Evolutionary conservation across 495 filamentous ascomycete genomes (phyloP).

Genomic region (Neurospora sp.): DNA sequence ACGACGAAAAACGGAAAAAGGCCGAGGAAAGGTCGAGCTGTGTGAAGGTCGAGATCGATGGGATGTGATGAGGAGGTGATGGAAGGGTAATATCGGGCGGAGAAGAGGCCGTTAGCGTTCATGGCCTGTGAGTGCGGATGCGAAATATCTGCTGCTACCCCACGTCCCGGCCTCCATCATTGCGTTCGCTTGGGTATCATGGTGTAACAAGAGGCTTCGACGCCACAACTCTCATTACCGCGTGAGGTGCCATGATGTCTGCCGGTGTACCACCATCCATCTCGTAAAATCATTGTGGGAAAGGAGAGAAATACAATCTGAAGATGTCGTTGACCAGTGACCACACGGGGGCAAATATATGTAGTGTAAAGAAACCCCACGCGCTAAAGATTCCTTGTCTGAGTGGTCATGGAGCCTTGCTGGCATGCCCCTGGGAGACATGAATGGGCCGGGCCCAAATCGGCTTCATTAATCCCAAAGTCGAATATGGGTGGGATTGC

Average conservation of each 20-base stretch:
- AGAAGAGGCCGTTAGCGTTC: background rate
- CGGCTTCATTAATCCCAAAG: conserved; percentile 14
- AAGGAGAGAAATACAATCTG: background rate
- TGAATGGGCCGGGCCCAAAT: conserved; percentile 6
- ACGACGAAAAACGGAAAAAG: background rate
- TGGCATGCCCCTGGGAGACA: background rate
- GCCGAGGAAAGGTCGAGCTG: background rate
- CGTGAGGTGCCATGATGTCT: background rate
- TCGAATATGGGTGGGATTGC: background rate
- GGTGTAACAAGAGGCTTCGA: background rate
- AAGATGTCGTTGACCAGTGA: background rate
- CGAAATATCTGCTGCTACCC: background rate
- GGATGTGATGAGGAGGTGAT: background rate
- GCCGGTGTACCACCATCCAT: background rate
- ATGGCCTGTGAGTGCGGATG: background rate
- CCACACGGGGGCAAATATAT: background rate
- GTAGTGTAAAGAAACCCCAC: background rate
- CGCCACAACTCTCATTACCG: background rate
- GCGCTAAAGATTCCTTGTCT: background rate
- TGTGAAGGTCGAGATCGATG: background rate
- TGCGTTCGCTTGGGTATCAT: background rate
- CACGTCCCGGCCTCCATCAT: background rate
- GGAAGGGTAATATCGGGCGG: background rate
- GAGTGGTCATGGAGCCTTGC: background rate
- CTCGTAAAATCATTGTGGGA: background rate